These are phyloP conservation scores for Botrytis medusae DNA, from an alignment of 2,329 filamentous ascomycete genomes.

Conservation along the genomic window DNA sequence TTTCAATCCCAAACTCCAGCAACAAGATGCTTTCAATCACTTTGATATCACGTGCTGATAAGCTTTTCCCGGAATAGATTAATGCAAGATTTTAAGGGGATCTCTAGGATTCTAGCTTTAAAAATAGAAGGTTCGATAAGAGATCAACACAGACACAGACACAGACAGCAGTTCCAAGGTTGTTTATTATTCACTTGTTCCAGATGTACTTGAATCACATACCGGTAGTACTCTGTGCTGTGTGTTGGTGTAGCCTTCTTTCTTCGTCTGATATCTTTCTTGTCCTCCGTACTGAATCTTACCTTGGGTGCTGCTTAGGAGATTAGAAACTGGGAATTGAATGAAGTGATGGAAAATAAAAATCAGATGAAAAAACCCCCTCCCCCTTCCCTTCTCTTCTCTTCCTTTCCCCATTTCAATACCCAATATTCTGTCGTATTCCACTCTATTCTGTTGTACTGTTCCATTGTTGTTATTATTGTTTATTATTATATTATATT, in stretches of 20 bases:
- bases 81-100: background rate
- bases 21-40: background rate
- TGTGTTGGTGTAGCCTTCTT: background rate
- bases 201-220: background rate
- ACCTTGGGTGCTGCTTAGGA: background rate
- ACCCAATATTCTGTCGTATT: background rate
- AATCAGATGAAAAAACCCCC: slow-evolving; percentile 1
- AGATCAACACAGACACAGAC: background rate
- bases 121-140: slow-evolving; percentile 9
- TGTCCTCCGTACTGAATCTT: background rate
- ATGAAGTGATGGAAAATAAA: background rate
- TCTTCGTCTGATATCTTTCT: background rate
- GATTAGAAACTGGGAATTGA: background rate
- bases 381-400: no score
- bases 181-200: background rate
- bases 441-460: background rate
- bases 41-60: slow-evolving; percentile 21
- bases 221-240: background rate
- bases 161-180: background rate
- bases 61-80: slow-evolving; percentile 16
- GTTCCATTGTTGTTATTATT: background rate
- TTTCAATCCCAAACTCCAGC: background rate
- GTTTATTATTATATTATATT: background rate
- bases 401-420: no score
- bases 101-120: background rate